A percentile compares a stretch with the other conserved stretches of the same genome.
phyloP scores from a whole-genome alignment of 2,329 filamentous ascomycete genomes.

The Nigrospora sphaerica region DNA sequence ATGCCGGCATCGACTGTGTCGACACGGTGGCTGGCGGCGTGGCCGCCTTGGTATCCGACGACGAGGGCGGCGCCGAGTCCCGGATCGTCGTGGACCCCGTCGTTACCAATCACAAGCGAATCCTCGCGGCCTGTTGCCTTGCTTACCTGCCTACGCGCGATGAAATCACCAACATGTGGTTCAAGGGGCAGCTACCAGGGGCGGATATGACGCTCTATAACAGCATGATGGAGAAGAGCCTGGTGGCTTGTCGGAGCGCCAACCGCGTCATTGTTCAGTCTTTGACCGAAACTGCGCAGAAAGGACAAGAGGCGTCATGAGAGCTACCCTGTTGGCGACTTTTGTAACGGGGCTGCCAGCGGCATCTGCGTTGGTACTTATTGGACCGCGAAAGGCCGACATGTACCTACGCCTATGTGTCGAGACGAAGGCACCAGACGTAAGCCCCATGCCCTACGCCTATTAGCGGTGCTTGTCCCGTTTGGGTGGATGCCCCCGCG shows the following conservation, averaged over 20 bases:
- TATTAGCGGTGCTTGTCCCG: no score
- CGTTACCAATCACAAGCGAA: conserved; percentile 68
- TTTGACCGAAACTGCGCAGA: conserved; percentile 27
- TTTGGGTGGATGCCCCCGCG: no score
- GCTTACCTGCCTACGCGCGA: conserved; percentile 82
- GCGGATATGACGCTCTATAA: conserved; percentile 33
- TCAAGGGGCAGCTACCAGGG: conserved; percentile 61
- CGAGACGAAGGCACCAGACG: no score
- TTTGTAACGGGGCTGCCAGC: no score
- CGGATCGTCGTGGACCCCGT: conserved; percentile 71
- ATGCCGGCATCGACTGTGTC: conserved; percentile 93
- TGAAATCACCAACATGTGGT: conserved; percentile 91
- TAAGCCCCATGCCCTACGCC: no score
- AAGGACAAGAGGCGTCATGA: conserved; percentile 17
- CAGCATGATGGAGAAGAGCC: conserved; percentile 31
- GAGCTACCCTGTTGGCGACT: no score
- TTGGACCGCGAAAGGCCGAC: no score
- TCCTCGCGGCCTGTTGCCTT: conserved; percentile 81
- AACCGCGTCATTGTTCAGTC: conserved; percentile 33
- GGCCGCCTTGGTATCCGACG: conserved; percentile 61
- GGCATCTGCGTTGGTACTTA: no score
- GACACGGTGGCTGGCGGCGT: conserved; percentile 87
- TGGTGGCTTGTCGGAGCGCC: conserved; percentile 33
- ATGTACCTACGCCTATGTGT: no score
- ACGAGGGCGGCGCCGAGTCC: conserved; percentile 21